Conservation (phyloP, 2,329 filamentous ascomycete genomes). For the Fusarium xylarioides region DNA sequence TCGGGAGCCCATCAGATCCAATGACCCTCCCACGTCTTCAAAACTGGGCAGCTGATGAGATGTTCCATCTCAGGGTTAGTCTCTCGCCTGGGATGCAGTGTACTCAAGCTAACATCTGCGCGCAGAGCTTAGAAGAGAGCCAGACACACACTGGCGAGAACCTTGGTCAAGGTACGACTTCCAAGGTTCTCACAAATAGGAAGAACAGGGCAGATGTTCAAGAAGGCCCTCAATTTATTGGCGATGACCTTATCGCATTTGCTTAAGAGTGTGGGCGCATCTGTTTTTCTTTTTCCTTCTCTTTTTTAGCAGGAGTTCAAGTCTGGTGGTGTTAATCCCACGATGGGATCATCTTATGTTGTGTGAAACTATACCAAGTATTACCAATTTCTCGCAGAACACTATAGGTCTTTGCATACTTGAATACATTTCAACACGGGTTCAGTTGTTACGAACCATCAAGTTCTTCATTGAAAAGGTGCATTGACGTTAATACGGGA, state of each 20-base stretch:
- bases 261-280: background rate
- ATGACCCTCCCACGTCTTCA: background rate
- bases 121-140: background rate
- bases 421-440: background rate
- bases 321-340: background rate
- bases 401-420: fast-evolving
- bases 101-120: background rate
- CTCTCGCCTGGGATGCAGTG: too few relatives aligned
- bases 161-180: background rate
- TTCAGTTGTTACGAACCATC: too few relatives aligned
- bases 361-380: fast-evolving
- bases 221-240: background rate
- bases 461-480: background rate
- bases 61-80: background rate
- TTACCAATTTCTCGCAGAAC: background rate
- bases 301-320: background rate
- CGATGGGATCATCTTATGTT: background rate
- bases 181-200: too few relatives aligned
- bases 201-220: background rate
- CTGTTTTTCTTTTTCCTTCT: fast-evolving
- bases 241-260: background rate
- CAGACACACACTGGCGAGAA: background rate
- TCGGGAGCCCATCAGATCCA: background rate
- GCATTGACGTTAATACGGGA: background rate
- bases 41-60: background rate